Conservation (phyloP, 768 basidiomycete genomes). For the Xerocomus brunneocitrinus region DNA sequence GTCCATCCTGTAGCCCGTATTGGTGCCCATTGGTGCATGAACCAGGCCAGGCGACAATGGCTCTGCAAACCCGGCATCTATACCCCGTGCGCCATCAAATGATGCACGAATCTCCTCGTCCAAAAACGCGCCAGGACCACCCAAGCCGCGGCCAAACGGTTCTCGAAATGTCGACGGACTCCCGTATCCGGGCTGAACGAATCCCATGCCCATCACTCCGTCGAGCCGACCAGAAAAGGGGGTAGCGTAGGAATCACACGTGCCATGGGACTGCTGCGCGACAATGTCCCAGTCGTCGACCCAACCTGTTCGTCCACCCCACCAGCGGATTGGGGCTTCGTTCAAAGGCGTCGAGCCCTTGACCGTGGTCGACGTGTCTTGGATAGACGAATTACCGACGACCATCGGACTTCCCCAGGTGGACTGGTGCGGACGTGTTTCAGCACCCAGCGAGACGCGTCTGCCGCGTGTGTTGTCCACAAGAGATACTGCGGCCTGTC, state of each 20-base stretch:
- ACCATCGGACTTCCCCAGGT: not conserved
- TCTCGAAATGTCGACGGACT: constrained; percentile 2
- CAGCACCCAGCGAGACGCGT: constrained; percentile 9
- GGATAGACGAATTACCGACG: not conserved
- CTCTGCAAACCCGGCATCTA: not conserved
- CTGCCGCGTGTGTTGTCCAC: not conserved
- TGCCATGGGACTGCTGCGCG: not conserved
- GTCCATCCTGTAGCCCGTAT: not conserved
- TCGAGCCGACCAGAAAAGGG: not conserved
- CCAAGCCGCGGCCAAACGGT: not conserved
- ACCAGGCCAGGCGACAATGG: not conserved
- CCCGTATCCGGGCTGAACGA: not conserved
- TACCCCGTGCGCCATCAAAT: constrained; percentile 1
- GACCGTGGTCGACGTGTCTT: not conserved
- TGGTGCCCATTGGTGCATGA: not conserved
- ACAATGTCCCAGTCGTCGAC: constrained; percentile 16
- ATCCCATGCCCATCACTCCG: not conserved
- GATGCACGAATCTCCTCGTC: constrained; percentile 23
- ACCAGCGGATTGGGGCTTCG: constrained; percentile 18
- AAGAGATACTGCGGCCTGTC: not conserved
- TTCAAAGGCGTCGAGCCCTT: constrained; percentile 15
- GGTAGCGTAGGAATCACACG: not conserved
- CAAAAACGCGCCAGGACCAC: constrained; percentile 8
- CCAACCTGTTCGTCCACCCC: constrained; percentile 17
- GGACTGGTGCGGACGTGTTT: not conserved